Evolutionary conservation across 179 eudicot species (phyloP), one percentile per base, ranked within the genome.

Genomic region (Beta lomatogona): DNA sequence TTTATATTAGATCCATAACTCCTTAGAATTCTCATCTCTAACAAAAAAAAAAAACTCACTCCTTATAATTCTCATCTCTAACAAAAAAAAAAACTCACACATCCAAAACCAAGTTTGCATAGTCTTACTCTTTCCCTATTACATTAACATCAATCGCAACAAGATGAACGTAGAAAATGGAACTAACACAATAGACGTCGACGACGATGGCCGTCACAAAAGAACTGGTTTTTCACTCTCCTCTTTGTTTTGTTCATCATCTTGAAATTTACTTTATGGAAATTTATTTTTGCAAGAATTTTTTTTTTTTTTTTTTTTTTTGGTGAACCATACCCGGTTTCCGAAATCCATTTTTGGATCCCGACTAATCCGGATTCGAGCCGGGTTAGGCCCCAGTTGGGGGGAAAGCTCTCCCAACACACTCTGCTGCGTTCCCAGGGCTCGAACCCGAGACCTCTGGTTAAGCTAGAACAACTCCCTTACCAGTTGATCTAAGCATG

Each of bases 151-250:
- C 9, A 11, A 22, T 15, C 5, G 53, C 22, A 73, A 25, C 63
- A 73, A 73, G 12, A 18, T 44, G 52, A 45, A 69, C 13, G 21
- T 69, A 21, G 55, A 48, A 72, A 12, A 15, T 5, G 55, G 59
- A 22, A 15, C 55, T 13, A 63, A 79, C 44, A 21, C 55, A 15
- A 11, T 63, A 50, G 83, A 82, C 13, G 59, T 79, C 44, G 87
- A 85, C 79, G 87, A 85, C 22, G 87, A 85, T 31, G 87, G 85
- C 57, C 31, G 11, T 12, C 68, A 71, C 55, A 82, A 82, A 41
- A 63, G 87, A 85, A 66, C 52, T 16, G 87, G 87, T 79, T 6
- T 63, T 11, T 46, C 19, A 1, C 36, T 1, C 3, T 0, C 0
- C 14, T 36, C 36, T 14, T 46, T 25, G 4, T 18, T 73, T 13